A percentile compares a stretch with the other conserved stretches of the same genome.
Evolutionary conservation across 306 rosid genomes (phyloP).

Genomic region (Inga oerstediana): DNA sequence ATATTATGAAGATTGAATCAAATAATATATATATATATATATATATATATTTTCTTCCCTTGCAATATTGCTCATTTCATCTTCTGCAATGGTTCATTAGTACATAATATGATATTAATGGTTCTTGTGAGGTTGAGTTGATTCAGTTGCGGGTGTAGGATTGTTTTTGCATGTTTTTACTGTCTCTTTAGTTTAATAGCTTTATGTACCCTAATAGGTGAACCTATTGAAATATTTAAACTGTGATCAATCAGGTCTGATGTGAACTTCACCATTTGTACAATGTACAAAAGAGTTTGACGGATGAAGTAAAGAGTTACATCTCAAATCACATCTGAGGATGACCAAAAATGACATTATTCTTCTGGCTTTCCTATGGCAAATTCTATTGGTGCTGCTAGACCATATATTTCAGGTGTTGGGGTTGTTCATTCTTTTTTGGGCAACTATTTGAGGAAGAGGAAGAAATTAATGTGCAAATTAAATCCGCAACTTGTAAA

Average conservation of each 20-base stretch:
- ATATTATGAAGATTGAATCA: no score
- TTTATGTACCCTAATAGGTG: slow-evolving; percentile 26
- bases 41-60: neutral
- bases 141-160: slow-evolving; percentile 7
- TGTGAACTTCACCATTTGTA: slow-evolving; percentile 85
- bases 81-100: slow-evolving; percentile 20
- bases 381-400: slow-evolving; percentile 51
- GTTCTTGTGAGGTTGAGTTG: slow-evolving; percentile 5
- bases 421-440: slow-evolving; percentile 67
- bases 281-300: slow-evolving; percentile 84
- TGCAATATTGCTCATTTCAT: slow-evolving; percentile 11
- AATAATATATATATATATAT: no score
- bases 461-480: no score
- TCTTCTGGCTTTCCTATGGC: slow-evolving; percentile 53
- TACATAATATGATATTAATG: slow-evolving; percentile 22
- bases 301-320: slow-evolving; percentile 70
- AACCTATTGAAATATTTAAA: slow-evolving; percentile 36
- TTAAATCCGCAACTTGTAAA: no score
- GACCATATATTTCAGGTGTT: slow-evolving; percentile 53
- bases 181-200: slow-evolving; percentile 6
- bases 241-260: slow-evolving; percentile 59
- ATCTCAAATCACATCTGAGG: slow-evolving; percentile 64
- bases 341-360: slow-evolving; percentile 58
- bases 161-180: slow-evolving; percentile 15
- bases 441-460: neutral